These are phyloP conservation scores for Thelonectria olida DNA, from an alignment of 2,329 filamentous ascomycete genomes.

Conservation along the genomic window DNA sequence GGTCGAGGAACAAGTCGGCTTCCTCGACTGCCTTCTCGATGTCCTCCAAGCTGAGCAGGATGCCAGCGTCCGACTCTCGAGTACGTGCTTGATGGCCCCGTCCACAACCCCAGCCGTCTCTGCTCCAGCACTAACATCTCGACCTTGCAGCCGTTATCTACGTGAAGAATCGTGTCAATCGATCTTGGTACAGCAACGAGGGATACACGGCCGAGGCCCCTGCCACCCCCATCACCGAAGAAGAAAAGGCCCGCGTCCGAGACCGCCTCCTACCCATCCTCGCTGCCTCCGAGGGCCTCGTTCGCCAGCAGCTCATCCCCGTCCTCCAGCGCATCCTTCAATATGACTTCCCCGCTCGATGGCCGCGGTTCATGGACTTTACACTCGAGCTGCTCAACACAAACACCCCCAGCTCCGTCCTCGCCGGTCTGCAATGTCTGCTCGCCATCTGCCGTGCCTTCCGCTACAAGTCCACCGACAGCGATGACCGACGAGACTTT, in stretches of 20 bases:
- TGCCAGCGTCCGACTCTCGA: conserved; percentile 83
- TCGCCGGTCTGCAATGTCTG: conserved; percentile 92
- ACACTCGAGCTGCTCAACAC: conserved; percentile 89
- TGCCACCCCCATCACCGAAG: conserved; percentile 78
- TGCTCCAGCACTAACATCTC: conserved; percentile 31
- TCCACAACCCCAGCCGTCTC: conserved; percentile 33
- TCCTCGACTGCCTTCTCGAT: conserved; percentile 89
- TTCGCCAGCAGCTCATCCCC: conserved; percentile 92
- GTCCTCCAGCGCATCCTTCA: conserved; percentile 96
- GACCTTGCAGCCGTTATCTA: conserved; percentile 83
- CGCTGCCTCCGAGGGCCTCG: conserved; percentile 79
- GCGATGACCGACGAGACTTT: conserved; percentile 82
- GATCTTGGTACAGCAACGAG: conserved; percentile 85
- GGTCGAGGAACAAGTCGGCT: conserved; percentile 91
- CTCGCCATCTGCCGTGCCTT: conserved; percentile 96
- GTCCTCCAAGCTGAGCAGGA: conserved; percentile 92
- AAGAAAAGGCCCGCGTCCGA: conserved; percentile 87
- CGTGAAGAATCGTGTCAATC: conserved; percentile 95
- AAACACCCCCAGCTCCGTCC: conserved; percentile 86
- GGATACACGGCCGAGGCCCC: conserved; percentile 71
- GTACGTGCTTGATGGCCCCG: conserved; percentile 64
- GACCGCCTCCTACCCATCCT: conserved; percentile 90
- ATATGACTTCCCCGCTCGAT: conserved; percentile 92
- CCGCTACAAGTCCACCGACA: conserved; percentile 85
- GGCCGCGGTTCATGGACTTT: conserved; percentile 94